These are phyloP conservation scores for Trypanosoma rangeli DNA, from an alignment of 208 protist genomes.

Conservation along the genomic window DNA sequence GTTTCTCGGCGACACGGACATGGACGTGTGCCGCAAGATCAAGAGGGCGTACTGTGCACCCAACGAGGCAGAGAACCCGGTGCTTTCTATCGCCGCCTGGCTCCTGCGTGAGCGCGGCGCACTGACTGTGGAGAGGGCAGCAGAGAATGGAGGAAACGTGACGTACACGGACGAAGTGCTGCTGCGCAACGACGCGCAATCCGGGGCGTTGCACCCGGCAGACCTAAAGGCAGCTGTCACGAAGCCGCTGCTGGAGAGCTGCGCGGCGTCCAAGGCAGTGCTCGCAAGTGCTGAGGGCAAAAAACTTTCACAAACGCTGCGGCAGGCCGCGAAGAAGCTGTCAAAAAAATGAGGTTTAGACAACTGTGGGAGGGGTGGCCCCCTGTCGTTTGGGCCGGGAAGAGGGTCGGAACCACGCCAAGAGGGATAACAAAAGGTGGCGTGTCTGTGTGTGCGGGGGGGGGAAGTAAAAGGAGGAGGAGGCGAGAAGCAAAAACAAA, in stretches of 20 bases:
- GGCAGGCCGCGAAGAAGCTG: conserved; percentile 82
- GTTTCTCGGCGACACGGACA: conserved; percentile 96
- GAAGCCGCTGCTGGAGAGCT: conserved; percentile 48
- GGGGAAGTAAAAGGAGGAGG: neutral
- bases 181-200: conserved; percentile 63
- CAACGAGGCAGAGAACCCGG: conserved; percentile 86
- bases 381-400: neutral
- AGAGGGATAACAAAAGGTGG: neutral
- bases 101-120: conserved; percentile 35
- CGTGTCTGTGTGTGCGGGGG: too few species aligned
- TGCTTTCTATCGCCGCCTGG: conserved; percentile 85
- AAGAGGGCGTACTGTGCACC: conserved; percentile 95
- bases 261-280: conserved; percentile 32
- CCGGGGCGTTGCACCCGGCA: conserved; percentile 81
- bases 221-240: conserved; percentile 93
- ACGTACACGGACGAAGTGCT: conserved; percentile 41
- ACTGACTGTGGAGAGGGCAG: conserved; percentile 53
- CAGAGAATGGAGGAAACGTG: conserved; percentile 62
- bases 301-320: conserved; percentile 57
- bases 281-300: conserved; percentile 61
- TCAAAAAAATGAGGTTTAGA: conserved; percentile 47
- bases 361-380: too few species aligned
- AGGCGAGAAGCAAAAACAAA: neutral
- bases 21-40: conserved; percentile 95
- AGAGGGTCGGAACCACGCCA: too few species aligned